Conservation (phyloP, 306 rosid species). For the Neltuma alba region DNA sequence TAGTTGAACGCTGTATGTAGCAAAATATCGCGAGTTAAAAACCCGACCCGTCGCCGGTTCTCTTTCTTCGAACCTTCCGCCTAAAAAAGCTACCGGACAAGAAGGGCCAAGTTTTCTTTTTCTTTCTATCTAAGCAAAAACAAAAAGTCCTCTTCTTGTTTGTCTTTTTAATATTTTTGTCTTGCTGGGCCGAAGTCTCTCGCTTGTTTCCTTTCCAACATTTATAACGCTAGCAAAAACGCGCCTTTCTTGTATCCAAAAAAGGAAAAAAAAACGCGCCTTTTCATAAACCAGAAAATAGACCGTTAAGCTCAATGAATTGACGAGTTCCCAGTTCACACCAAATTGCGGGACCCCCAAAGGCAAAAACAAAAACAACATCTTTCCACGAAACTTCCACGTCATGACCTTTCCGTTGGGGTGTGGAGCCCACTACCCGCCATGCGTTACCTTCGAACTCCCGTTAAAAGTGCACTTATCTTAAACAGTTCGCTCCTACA, state of each 20-base stretch:
- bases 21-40: background rate
- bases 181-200: background rate
- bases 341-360: no score
- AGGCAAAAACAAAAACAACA: background rate
- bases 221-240: no score
- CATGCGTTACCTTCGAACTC: background rate
- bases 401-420: background rate
- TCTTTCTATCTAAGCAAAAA: background rate
- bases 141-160: background rate
- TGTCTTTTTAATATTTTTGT: background rate
- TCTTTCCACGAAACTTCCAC: constrained; percentile 5
- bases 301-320: no score
- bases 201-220: no score
- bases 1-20: no score
- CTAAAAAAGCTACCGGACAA: no score
- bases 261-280: no score
- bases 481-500: background rate
- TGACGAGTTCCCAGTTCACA: no score
- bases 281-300: no score
- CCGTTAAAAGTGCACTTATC: no score
- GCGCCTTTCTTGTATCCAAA: no score
- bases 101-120: background rate
- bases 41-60: background rate
- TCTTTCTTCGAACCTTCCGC: background rate
- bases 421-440: background rate